Conservation (phyloP, 2,329 filamentous ascomycete genomes). For the Lanzia echinophila region DNA sequence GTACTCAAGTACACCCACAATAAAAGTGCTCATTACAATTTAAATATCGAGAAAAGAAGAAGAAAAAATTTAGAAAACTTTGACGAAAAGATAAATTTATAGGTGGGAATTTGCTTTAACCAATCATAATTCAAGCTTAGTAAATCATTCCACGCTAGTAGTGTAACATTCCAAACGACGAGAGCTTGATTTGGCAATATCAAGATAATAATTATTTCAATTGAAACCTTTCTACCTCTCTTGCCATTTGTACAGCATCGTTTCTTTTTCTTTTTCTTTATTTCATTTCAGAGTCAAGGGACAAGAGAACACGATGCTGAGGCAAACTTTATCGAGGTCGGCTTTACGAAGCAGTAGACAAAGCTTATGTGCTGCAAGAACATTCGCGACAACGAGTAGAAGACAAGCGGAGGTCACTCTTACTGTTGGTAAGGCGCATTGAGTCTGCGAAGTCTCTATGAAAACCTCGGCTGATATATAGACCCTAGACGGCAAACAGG, state of each 20-base stretch:
- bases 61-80: slow-evolving; percentile 20
- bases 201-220: slow-evolving; percentile 8
- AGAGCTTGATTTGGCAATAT: slow-evolving; percentile 13
- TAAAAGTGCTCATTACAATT: slow-evolving; percentile 62
- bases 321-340: slow-evolving; percentile 61
- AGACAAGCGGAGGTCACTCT: slow-evolving; percentile 91
- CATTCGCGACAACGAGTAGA: slow-evolving; percentile 74
- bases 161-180: slow-evolving; percentile 10
- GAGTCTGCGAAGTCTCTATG: slow-evolving; percentile 10
- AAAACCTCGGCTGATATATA: slow-evolving; percentile 28
- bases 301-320: slow-evolving; percentile 63
- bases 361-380: slow-evolving; percentile 57
- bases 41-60: slow-evolving; percentile 37
- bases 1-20: slow-evolving; percentile 62
- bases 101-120: slow-evolving; percentile 12
- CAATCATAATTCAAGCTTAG: slow-evolving; percentile 23
- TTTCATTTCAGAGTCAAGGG: slow-evolving; percentile 44
- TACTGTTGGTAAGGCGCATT: slow-evolving; percentile 69
- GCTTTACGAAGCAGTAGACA: slow-evolving; percentile 58
- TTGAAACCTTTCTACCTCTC: slow-evolving; percentile 8
- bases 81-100: slow-evolving; percentile 17
- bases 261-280: slow-evolving; percentile 30
- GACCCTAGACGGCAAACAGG: slow-evolving; percentile 92
- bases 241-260: slow-evolving; percentile 14
- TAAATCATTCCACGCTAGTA: slow-evolving; percentile 14